phyloP scores from a whole-genome alignment of 2,329 filamentous ascomycete genomes.

The Ilyonectria mors-panacis region DNA sequence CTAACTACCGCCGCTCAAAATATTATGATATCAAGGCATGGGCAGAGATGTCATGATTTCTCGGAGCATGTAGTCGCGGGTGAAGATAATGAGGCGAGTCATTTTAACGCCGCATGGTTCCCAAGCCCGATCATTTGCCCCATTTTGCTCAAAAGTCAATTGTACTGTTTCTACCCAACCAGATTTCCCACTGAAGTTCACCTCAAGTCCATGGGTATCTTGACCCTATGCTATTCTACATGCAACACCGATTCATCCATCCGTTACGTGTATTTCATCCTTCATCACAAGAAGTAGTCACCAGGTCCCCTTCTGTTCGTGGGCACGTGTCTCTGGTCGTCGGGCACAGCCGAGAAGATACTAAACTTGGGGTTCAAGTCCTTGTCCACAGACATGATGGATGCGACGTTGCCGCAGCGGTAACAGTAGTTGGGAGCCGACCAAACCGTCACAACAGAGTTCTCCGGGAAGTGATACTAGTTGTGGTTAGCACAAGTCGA shows the following conservation, averaged over 20 bases:
- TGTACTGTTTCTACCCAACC: conserved; percentile 45
- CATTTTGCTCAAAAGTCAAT: conserved; percentile 33
- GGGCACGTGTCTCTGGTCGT: conserved; percentile 85
- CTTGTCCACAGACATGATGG: conserved; percentile 92
- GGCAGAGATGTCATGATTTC: neutral
- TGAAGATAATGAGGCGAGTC: neutral
- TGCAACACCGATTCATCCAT: conserved; percentile 49
- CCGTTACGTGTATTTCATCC: conserved; percentile 45
- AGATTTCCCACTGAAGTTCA: conserved; percentile 50
- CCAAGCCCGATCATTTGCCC: neutral
- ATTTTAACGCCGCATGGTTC: conserved; percentile 6
- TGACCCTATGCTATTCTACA: conserved; percentile 61
- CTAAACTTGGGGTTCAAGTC: conserved; percentile 92
- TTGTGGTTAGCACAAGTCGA: conserved; percentile 46
- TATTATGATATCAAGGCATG: neutral
- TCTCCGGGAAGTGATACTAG: conserved; percentile 93
- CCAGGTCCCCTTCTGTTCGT: conserved; percentile 77
- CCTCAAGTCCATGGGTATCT: conserved; percentile 58
- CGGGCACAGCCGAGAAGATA: conserved; percentile 91
- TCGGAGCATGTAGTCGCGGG: neutral
- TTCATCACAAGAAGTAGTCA: conserved; percentile 77
- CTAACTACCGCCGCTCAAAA: neutral
- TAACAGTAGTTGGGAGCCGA: conserved; percentile 97
- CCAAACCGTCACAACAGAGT: conserved; percentile 98
- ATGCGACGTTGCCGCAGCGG: conserved; percentile 95